phyloP scores from a whole-genome alignment of 129 eudicot species.

The Sambucus nigra region DNA sequence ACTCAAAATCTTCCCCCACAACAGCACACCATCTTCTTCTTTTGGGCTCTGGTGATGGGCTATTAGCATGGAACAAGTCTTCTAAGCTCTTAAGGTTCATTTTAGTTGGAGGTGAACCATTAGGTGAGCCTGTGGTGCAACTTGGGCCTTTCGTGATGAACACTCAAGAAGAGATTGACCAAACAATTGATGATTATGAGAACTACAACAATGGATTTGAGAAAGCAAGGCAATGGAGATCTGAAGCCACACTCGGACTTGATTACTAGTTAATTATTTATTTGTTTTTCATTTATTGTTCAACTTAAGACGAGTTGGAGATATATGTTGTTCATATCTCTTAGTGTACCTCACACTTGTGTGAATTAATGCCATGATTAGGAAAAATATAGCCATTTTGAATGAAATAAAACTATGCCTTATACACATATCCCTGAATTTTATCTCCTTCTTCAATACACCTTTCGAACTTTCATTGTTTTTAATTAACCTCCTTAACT shows the following conservation, averaged over 20 bases:
- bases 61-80: conserved; percentile 60
- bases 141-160: conserved; percentile 88
- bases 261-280: background rate
- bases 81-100: conserved; percentile 46
- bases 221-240: conserved; percentile 74
- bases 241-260: conserved; percentile 15
- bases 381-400: too few relatives aligned
- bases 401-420: too few relatives aligned
- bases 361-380: background rate
- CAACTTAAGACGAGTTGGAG: background rate
- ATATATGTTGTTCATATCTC: background rate
- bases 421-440: too few relatives aligned
- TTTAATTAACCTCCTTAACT: too few relatives aligned
- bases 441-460: too few relatives aligned
- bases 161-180: conserved; percentile 71
- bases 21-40: conserved; percentile 53
- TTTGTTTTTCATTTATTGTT: background rate
- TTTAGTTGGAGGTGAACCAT: conserved; percentile 72
- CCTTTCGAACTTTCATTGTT: too few relatives aligned
- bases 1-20: conserved; percentile 29
- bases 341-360: background rate
- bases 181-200: conserved; percentile 65
- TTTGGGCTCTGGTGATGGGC: conserved; percentile 54
- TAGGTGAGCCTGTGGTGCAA: conserved; percentile 67
- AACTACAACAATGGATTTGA: conserved; percentile 72